A percentile compares a stretch with the other conserved stretches of the same genome.
Evolutionary conservation across 2,329 filamentous ascomycete species (phyloP).

Genomic region (Chalara sp.): DNA sequence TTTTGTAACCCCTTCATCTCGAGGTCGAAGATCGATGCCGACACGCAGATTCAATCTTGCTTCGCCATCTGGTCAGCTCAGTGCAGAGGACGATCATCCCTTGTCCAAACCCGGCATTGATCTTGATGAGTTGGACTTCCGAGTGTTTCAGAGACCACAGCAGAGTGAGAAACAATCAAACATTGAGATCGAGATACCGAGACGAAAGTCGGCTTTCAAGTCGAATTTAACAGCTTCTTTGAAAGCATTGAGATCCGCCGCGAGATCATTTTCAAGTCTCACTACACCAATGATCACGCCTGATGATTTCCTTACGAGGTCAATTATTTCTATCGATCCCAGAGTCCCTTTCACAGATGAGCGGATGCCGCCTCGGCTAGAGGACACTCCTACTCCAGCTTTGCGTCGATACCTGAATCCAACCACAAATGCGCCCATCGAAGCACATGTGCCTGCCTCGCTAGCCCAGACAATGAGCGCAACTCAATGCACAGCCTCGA

Average conservation of each 20-base stretch:
- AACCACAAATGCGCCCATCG: conserved; percentile 43
- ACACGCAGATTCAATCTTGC: conserved; percentile 47
- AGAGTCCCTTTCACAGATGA: conserved; percentile 62
- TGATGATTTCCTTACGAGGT: conserved; percentile 61
- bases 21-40: conserved; percentile 35
- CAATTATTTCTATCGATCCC: conserved; percentile 61
- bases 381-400: conserved; percentile 59
- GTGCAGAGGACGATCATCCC: conserved; percentile 40
- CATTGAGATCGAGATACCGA: conserved; percentile 8
- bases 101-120: conserved; percentile 34
- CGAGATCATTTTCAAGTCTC: conserved; percentile 55
- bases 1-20: conserved; percentile 21
- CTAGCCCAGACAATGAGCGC: conserved; percentile 28
- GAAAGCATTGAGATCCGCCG: conserved; percentile 54
- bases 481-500: conserved; percentile 55
- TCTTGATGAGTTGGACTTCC: conserved; percentile 41
- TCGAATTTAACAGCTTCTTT: conserved; percentile 63
- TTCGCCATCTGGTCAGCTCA: conserved; percentile 45
- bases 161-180: conserved; percentile 8
- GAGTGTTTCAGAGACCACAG: conserved; percentile 33
- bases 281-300: conserved; percentile 58
- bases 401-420: conserved; percentile 64
- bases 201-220: conserved; percentile 47
- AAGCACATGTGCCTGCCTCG: conserved; percentile 28
- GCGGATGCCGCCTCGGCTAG: conserved; percentile 53